These are phyloP conservation scores for Amanita rubescens DNA, from an alignment of 768 basidiomycete species.

Conservation along the genomic window DNA sequence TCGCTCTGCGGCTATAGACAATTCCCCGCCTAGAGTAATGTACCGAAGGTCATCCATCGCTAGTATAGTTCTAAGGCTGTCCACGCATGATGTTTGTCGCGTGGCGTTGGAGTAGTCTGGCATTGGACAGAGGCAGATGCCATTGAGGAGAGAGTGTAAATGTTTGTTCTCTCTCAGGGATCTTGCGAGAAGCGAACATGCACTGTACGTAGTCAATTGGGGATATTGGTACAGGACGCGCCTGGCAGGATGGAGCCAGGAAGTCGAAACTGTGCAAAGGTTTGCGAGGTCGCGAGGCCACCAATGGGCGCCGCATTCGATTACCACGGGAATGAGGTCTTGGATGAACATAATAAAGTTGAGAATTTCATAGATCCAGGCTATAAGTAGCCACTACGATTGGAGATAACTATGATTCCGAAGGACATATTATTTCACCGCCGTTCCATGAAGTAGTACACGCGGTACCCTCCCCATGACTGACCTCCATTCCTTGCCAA, in stretches of 20 bases:
- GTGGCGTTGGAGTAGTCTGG: constrained; percentile 2
- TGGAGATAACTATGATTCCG: background rate
- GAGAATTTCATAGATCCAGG: background rate
- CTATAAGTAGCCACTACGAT: background rate
- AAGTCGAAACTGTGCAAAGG: constrained; percentile 42
- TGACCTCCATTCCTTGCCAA: constrained; percentile 36
- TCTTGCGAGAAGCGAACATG: constrained; percentile 34
- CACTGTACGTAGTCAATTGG: constrained; percentile 30
- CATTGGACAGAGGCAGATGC: constrained; percentile 35
- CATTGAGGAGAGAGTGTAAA: constrained; percentile 29
- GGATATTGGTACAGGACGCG: constrained; percentile 40
- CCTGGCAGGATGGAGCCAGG: constrained; percentile 38
- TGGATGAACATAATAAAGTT: constrained; percentile 27
- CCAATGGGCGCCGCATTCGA: constrained; percentile 43
- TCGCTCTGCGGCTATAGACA: constrained; percentile 39
- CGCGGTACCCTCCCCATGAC: background rate
- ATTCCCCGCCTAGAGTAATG: constrained; percentile 41
- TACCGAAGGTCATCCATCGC: constrained; percentile 32
- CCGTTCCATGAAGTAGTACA: too few species aligned
- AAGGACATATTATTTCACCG: background rate
- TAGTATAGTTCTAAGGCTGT: constrained; percentile 32
- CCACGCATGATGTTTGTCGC: background rate
- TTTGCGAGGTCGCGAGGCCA: constrained; percentile 44
- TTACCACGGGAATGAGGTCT: constrained; percentile 46
- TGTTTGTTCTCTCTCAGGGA: constrained; percentile 31